Evolutionary conservation across 176 grass and related monocot genomes (phyloP), one percentile per base, ranked within the genome.

Genomic region (Tuctoria greenei): DNA sequence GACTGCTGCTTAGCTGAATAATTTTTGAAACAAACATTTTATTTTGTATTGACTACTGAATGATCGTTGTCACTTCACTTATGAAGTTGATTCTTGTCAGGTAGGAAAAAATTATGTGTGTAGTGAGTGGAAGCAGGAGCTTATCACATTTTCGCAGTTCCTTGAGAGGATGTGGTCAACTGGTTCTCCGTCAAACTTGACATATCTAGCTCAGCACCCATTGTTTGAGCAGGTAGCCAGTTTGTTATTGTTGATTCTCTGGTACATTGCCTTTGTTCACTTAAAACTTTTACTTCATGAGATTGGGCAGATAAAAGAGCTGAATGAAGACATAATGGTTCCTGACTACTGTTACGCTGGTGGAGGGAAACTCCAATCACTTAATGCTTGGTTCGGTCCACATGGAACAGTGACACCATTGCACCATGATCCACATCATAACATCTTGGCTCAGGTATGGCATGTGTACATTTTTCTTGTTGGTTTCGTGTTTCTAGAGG

Each of bases 361-460:
- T 69, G 95, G 91, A 68, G 89, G 95, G 61, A 89, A 92, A 68
- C 88, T 92, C 5, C 84, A 86, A 23, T 88, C 91, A 63, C 91
- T 99, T 62, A 99, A 99, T 85, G 91, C 95, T 79, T 99, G 87
- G 95, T 95, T 99, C 84, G 91, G 91, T 59, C 91, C 95, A 86
- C 79, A 86, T 27, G 84, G 89, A 21, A 95, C 89, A 52, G 84
- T 95, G 31, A 99, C 95, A 79, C 95, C 95, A 10, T 84, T 92
- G 77, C 95, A 99, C 72, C 89, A 92, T 67, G 95, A 99, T 28
- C 89, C 89, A 37, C 91, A 95, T 76, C 91, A 99, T 78, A 99
- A 99, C 72, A 67, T 95, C 67, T 95, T 95, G 73, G 89, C 95
- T 86, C 95, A 92, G 91, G 95, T 94, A 91, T 72, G 51, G 26